Base-by-base conservation (phyloP, 768 basidiomycete species). In the Lactarius indigo region DNA sequence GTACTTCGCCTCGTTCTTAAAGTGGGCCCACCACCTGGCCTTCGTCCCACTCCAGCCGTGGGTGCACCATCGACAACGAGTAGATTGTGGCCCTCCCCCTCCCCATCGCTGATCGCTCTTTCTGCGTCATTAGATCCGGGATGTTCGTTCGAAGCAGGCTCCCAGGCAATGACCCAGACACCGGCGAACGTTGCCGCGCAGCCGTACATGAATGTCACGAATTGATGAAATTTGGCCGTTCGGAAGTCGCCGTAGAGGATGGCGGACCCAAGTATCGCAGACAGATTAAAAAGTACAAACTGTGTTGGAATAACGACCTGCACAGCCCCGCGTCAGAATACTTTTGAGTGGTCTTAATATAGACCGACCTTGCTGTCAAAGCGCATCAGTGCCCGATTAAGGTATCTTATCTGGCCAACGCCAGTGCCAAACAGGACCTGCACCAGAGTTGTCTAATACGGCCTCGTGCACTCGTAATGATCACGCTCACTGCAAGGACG, bases 161-260 rank as follows among this genome's bases (percentile, higher is more conserved):
- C 79, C 82, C 87, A 89, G 6, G 94, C 90, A 67, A 96, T 89
- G 64, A 96, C 85, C 75, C 92, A 93, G 2, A 97, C 94, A 0
- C 95, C 96, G 8, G 86, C 78, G 71, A 96, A 96, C 1, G 94
- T 96, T n/a, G 94, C 89, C 1, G 83, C 86, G 75, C 91, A 92
- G 60, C 94, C 94, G 74, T 94, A 94, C 26, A 92, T 73, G 76
- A 95, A 95, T 7, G 90, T 92, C 57, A 94, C 80, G 65, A 91
- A 83, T 72, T 90, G 86, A 74, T 94, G 90, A 74, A 94, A 91
- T 12, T 85, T 84, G 15, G 92, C 87, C 67, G 85, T 85, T 70
- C 86, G 83, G 78, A 99, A 99, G 76, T 99, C 96, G 30, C 92
- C 90, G 74, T 96, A 99, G 1, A 99, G 83, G 18, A 99, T 88